These are phyloP conservation scores for Pythium insidiosum DNA, from an alignment of 352 stramenopile genomes.

Conservation along the genomic window DNA sequence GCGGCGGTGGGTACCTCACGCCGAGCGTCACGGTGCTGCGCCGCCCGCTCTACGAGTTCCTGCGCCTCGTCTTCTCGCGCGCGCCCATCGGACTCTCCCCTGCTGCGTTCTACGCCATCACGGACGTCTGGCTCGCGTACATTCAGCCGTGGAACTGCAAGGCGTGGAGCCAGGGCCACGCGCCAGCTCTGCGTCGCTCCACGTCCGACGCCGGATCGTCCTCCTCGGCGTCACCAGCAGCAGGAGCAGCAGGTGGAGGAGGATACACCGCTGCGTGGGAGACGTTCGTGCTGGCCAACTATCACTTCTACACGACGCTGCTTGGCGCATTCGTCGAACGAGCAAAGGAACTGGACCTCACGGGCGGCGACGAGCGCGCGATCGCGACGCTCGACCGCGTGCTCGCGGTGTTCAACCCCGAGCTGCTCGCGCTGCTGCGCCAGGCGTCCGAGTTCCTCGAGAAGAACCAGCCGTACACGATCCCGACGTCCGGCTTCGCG, in stretches of 20 bases:
- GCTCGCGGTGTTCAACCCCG: constrained; percentile 55
- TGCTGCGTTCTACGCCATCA: constrained; percentile 74
- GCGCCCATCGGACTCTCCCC: constrained; percentile 68
- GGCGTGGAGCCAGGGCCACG: constrained; percentile 33
- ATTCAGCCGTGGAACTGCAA: constrained; percentile 79
- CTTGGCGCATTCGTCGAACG: constrained; percentile 74
- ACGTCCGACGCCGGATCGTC: constrained; percentile 2
- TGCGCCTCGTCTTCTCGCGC: constrained; percentile 76
- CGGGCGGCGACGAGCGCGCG: constrained; percentile 45
- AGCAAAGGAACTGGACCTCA: constrained; percentile 81
- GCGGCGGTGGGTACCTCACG: constrained; percentile 56
- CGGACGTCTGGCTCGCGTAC: constrained; percentile 83
- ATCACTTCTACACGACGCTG: constrained; percentile 83
- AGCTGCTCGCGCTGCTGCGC: constrained; percentile 57
- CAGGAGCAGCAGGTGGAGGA: neutral
- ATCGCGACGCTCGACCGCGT: constrained; percentile 62
- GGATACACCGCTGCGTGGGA: constrained; percentile 59
- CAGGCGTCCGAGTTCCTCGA: constrained; percentile 52
- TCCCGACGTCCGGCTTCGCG: constrained; percentile 20
- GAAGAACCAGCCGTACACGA: constrained; percentile 59
- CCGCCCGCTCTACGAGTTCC: constrained; percentile 75
- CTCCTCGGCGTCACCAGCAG: neutral
- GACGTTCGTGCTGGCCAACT: constrained; percentile 81
- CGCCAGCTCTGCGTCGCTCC: constrained; percentile 1
- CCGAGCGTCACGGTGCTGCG: constrained; percentile 64